Conservation (phyloP, 495 filamentous ascomycete species). For the Penicillium manginii region DNA sequence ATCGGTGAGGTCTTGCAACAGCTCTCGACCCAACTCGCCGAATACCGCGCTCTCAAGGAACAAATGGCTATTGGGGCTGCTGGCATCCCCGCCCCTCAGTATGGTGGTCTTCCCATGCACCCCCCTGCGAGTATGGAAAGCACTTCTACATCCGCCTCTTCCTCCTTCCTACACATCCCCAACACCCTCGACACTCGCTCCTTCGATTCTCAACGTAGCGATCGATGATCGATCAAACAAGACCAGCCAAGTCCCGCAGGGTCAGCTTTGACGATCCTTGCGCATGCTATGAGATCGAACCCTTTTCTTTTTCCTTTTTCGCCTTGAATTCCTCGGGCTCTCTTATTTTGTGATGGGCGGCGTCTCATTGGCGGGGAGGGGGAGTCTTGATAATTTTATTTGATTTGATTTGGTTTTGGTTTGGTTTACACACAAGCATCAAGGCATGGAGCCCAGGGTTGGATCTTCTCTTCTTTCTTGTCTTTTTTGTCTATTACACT, state of each 20-base stretch:
- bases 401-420: background rate
- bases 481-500: slow-evolving; percentile 9
- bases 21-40: slow-evolving; percentile 51
- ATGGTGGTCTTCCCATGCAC: slow-evolving; percentile 16
- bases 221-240: slow-evolving; percentile 7
- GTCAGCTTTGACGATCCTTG: background rate
- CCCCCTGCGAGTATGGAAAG: slow-evolving; percentile 25
- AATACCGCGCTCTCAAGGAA: slow-evolving; percentile 55
- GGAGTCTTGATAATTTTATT: slow-evolving; percentile 5
- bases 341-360: slow-evolving; percentile 20
- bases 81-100: slow-evolving; percentile 28
- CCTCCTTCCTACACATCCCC: slow-evolving; percentile 34
- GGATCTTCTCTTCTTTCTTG: slow-evolving; percentile 22
- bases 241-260: too few species aligned
- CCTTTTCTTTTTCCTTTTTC: slow-evolving; percentile 1
- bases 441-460: slow-evolving; percentile 28
- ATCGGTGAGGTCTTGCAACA: slow-evolving; percentile 55
- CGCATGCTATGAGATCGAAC: background rate
- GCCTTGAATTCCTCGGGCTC: background rate
- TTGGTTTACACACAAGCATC: slow-evolving; percentile 28
- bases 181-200: slow-evolving; percentile 23
- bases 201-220: slow-evolving; percentile 19
- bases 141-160: slow-evolving; percentile 34
- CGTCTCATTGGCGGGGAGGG: slow-evolving; percentile 24
- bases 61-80: slow-evolving; percentile 41